These are phyloP conservation scores for Harrya chromipes DNA, from an alignment of 768 basidiomycete genomes.

Conservation along the genomic window DNA sequence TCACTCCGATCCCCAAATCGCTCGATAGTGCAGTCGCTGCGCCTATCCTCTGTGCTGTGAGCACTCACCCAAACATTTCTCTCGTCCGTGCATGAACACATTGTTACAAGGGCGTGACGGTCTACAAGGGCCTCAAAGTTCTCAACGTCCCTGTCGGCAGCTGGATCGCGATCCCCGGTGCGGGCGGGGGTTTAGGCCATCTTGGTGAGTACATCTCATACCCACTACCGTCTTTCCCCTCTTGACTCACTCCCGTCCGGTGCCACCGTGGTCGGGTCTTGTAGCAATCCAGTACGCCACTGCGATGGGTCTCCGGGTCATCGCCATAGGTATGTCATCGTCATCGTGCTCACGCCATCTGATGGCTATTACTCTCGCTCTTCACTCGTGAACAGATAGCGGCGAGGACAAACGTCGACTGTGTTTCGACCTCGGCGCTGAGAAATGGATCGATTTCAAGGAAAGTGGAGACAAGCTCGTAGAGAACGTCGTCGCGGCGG, in stretches of 20 bases:
- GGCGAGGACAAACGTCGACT: constrained; percentile 41
- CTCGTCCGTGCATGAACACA: neutral
- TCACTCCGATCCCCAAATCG: constrained; percentile 44
- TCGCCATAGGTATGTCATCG: constrained; percentile 38
- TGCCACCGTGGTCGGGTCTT: neutral
- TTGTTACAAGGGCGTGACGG: constrained; percentile 36
- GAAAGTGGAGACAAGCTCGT: too few species aligned
- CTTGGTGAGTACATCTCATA: constrained; percentile 24
- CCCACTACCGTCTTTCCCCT: neutral
- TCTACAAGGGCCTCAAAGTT: constrained; percentile 44
- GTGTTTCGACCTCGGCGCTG: constrained; percentile 38
- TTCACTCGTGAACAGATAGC: constrained; percentile 30
- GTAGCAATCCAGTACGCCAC: constrained; percentile 46
- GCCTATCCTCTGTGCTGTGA: constrained; percentile 42
- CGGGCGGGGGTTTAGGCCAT: constrained; percentile 42
- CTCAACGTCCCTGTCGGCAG: constrained; percentile 35
- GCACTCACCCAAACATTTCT: neutral
- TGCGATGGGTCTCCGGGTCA: constrained; percentile 40
- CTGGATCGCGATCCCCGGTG: constrained; percentile 39
- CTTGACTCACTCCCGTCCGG: neutral
- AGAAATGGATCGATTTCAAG: too few species aligned
- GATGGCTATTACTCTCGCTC: too few species aligned
- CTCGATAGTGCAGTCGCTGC: constrained; percentile 41
- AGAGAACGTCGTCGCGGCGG: too few species aligned
- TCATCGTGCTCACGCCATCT: too few species aligned